A percentile compares a stretch with the other conserved stretches of the same genome.
phyloP scores from a whole-genome alignment of 1,284 basidiomycete genomes.

The Sanghuangporus weigelae region DNA sequence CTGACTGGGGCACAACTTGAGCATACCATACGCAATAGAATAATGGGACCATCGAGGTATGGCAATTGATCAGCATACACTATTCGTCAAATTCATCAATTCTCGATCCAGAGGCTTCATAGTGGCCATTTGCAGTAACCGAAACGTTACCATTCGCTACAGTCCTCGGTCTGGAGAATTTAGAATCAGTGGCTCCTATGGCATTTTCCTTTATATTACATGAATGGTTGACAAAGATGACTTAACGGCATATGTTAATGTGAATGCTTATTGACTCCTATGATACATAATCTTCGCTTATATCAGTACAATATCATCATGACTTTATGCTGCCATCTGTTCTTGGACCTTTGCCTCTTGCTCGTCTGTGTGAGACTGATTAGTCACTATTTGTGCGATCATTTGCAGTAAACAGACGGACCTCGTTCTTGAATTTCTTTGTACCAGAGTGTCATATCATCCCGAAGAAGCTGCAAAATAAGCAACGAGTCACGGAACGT shows the following conservation, averaged over 20 bases:
- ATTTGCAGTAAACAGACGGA: not conserved
- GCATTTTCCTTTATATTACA: not conserved
- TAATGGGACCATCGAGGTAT: constrained; percentile 26
- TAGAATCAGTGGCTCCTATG: constrained; percentile 32
- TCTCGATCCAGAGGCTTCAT: not conserved
- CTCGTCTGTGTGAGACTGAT: too few relatives aligned
- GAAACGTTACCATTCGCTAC: constrained; percentile 43
- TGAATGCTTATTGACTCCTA: not conserved
- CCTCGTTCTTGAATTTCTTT: constrained; percentile 43
- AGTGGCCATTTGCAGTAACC: constrained; percentile 32
- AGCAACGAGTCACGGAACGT: constrained; percentile 57
- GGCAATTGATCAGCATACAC: constrained; percentile 22
- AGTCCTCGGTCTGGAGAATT: constrained; percentile 43
- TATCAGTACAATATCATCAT: too few relatives aligned
- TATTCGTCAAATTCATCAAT: not conserved
- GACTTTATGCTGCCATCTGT: too few relatives aligned
- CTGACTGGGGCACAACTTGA: constrained; percentile 39
- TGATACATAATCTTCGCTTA: too few relatives aligned
- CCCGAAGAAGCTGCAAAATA: constrained; percentile 59
- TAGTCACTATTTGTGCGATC: not conserved
- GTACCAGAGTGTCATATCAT: constrained; percentile 62
- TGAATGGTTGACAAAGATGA: not conserved
- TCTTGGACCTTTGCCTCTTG: too few relatives aligned
- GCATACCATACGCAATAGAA: constrained; percentile 29
- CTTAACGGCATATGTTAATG: not conserved